Percentiles rank a stretch among this genome's conserved stretches.
Evolutionary conservation across 1,284 basidiomycete species (phyloP).

Genomic region (Wallemia hederae): DNA sequence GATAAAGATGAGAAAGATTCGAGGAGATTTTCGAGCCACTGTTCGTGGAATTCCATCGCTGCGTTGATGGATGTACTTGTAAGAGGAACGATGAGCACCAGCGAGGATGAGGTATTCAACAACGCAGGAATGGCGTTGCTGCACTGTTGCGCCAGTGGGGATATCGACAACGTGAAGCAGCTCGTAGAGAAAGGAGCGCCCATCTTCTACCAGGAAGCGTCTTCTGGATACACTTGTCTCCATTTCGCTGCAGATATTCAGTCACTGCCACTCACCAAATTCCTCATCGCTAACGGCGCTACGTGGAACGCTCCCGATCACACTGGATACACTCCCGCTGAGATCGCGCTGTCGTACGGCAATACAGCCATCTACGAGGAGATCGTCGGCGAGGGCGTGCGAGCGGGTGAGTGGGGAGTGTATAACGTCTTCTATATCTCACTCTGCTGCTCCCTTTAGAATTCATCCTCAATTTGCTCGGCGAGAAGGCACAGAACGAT

Average conservation of each 20-base stretch:
- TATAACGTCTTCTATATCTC: too few relatives aligned
- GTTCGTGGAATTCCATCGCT: neutral
- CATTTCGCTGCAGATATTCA: neutral
- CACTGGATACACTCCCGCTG: neutral
- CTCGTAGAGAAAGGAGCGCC: neutral
- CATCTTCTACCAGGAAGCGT: neutral
- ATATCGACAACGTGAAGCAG: neutral
- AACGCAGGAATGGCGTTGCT: neutral
- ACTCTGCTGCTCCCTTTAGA: too few relatives aligned
- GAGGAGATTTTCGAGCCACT: neutral
- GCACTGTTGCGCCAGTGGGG: neutral
- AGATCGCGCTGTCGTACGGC: neutral
- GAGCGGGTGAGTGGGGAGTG: too few relatives aligned
- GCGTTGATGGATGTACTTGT: neutral
- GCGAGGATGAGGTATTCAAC: neutral
- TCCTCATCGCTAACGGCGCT: neutral
- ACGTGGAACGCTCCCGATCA: neutral
- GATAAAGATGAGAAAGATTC: too few relatives aligned
- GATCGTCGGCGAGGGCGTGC: neutral
- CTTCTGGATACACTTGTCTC: neutral
- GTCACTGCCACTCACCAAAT: neutral
- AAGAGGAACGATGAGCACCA: too few relatives aligned
- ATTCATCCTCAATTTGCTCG: constrained; percentile 30
- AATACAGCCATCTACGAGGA: neutral
- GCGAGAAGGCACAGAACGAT: constrained; percentile 16